Evolutionary conservation across 805 yeast species (phyloP), one percentile per base, ranked within the genome.

Genomic region (Yarrowia yakushimensis): DNA sequence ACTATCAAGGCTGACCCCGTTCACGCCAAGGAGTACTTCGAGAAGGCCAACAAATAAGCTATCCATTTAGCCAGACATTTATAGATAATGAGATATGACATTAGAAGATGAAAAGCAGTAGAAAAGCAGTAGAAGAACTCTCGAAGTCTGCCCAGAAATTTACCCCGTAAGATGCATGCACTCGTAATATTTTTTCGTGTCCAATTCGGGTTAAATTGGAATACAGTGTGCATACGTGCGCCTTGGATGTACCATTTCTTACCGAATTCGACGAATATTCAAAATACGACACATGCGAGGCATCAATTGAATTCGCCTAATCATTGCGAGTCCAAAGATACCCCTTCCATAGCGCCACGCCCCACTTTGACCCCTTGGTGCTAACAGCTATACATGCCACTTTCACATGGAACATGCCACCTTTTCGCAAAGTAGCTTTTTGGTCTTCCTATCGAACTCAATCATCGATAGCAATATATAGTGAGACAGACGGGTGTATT

Each of bases 1-100:
- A 88, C 96, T 78, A 90, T 91, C 81, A 87, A 86, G 78, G 90
- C 92, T 75, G 87, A 83, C 70, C 90, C 88, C 69, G 82, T 77
- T 55, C 86, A 81, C 71, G 86, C 94, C 73, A 86, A 86, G 84
- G 86, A 83, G 74, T 90, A 87, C 86, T 89, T 90, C 78, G 74
- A 77, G 69, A 80, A 83, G 75, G 85, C 81, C 68, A 81, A 84
- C 74, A 82, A 72, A 54, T 68, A 62, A 25, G 55, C 57, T 37
- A 20, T 11, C 37, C n/a, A 60, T 18, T 23, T 36, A 36, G 41
- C 23, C 13, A 7, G 9, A 52, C 42, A 25, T 36, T 36, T 52
- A 52, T 52, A 52, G 59, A 52, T 52, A 52, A 52, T 52, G 59
- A 52, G 59, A 52, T 23, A 52, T 36, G 59, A 52, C 55, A 48